Evolutionary conservation across 768 basidiomycete species (phyloP), one percentile per base, ranked within the genome.

Genomic region (Lactarius tabidus): DNA sequence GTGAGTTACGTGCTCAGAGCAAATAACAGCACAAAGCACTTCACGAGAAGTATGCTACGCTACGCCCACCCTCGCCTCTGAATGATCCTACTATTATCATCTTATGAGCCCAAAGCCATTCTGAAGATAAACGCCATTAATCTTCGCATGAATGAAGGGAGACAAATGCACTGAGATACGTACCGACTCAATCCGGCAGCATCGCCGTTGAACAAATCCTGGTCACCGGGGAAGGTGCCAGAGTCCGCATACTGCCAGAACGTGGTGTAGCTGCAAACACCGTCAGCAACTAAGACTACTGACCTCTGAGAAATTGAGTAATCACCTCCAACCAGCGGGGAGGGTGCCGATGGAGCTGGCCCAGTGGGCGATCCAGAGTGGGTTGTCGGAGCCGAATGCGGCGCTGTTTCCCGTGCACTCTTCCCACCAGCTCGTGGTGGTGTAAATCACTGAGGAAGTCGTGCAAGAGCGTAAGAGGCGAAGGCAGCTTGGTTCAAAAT

Each of bases 381-480:
- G 84, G 71, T 82, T 86, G 60, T 33, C 33, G 8, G 76, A 62
- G 1, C 71, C 79, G 67, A 89, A 88, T 4, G 74, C 75, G 17
- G 76, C 74, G 63, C 79, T 84, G 71, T 86, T 84, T 0, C 83
- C 85, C 2, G 88, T 89, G 72, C 88, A 89, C 10, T 78, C 79
- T 12, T 69, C 82, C 88, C 88, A 89, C 87, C 87, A 89, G 71
- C 81, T 77, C 14, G 84, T 86, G 4, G 83, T 85, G 33, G 84
- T 84, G 68, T 88, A 88, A 62, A 87, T 85, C 45, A 83, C 84
- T 82, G 51, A 26, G 20, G 36, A 7, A 36, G 36, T 26, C 39
- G 54, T 18, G n/a, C 31, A 35, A 57, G 56, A 52, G 33, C 33
- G 15, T 28, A 36, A 12, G 17, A 23, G 17, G 8, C 20, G 9